phyloP scores from a whole-genome alignment of 805 yeast species.

The Torulaspora quercuum region DNA sequence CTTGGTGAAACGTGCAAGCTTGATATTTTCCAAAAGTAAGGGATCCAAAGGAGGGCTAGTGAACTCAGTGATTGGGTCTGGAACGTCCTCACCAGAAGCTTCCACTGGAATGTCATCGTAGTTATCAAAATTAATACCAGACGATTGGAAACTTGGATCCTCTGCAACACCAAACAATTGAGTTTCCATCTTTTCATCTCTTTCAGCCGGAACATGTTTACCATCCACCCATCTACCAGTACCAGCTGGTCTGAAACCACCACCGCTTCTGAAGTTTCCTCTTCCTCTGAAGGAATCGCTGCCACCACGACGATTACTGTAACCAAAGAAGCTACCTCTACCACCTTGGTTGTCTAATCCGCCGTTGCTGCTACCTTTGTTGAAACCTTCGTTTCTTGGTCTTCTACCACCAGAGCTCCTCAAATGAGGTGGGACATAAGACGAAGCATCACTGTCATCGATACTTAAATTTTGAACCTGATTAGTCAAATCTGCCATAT shows the following conservation, averaged over 20 bases:
- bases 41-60: conserved; percentile 89
- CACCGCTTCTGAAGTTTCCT: conserved; percentile 38
- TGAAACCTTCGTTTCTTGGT: conserved; percentile 8
- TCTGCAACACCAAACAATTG: conserved; percentile 80
- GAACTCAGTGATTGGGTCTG: conserved; percentile 86
- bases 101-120: conserved; percentile 99
- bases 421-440: conserved; percentile 51
- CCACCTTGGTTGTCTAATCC: conserved; percentile 38
- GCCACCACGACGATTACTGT: conserved; percentile 30
- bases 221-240: conserved; percentile 87
- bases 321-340: conserved; percentile 36
- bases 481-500: conserved; percentile 57
- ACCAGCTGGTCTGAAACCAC: conserved; percentile 39
- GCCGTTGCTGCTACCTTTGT: conserved; percentile 25
- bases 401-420: conserved; percentile 34
- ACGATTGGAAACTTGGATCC: conserved; percentile 69
- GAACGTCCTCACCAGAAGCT: conserved; percentile 92
- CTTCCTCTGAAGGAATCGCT: conserved; percentile 40
- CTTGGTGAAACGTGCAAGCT: conserved; percentile 82
- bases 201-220: conserved; percentile 76
- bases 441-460: conserved; percentile 31
- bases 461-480: conserved; percentile 57
- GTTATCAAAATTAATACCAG: conserved; percentile 98
- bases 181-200: conserved; percentile 64
- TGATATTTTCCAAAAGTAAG: conserved; percentile 81